These are phyloP conservation scores for Cryptomeria japonica DNA, from an alignment of 75 land plant genomes.

Conservation along the genomic window DNA sequence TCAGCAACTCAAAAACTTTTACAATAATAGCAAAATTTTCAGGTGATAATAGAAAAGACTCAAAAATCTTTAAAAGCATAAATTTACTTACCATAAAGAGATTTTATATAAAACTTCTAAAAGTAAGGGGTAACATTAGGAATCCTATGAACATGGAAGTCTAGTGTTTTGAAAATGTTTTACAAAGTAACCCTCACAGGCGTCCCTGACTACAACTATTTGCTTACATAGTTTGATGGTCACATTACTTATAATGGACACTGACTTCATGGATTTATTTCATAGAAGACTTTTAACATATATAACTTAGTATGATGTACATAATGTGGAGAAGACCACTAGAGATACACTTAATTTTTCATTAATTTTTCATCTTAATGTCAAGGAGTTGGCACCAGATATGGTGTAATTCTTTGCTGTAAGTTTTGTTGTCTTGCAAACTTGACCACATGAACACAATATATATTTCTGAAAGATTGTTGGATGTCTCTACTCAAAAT, in stretches of 20 bases:
- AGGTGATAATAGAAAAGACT: too few species aligned
- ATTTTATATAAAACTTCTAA: too few species aligned
- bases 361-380: conserved; percentile 78
- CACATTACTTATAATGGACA: conserved; percentile 70
- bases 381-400: conserved; percentile 69
- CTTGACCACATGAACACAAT: background rate
- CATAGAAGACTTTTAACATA: conserved; percentile 76
- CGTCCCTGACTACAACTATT: background rate
- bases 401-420: conserved; percentile 26
- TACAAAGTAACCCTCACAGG: background rate
- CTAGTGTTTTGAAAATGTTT: background rate
- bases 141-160: too few species aligned
- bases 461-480: background rate
- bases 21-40: too few species aligned
- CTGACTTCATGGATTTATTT: conserved; percentile 47
- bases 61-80: too few species aligned
- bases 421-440: conserved; percentile 11
- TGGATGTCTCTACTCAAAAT: background rate
- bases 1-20: too few species aligned
- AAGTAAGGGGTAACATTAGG: too few species aligned
- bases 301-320: conserved; percentile 69
- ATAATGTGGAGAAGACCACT: conserved; percentile 76
- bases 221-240: conserved; percentile 47
- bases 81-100: too few species aligned
- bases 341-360: conserved; percentile 84